Conservation (phyloP, 164 flowering plant genomes). For the Stephania cephalantha region DNA sequence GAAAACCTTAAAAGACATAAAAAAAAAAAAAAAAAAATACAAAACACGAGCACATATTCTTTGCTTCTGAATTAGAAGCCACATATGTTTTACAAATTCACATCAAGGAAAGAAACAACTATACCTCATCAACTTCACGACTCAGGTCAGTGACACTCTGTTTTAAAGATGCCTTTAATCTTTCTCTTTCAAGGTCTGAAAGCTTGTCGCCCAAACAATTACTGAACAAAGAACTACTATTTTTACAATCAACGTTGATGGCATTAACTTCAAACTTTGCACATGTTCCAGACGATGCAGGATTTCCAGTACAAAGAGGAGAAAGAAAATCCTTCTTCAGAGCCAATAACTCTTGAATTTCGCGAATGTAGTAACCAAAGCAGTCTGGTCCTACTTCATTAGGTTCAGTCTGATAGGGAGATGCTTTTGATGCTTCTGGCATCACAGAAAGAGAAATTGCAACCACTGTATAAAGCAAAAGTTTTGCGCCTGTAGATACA, state of each 20-base stretch:
- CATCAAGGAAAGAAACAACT: not conserved
- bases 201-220: conserved; percentile 35
- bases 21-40: not conserved
- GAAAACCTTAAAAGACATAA: not conserved
- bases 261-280: conserved; percentile 9
- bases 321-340: conserved; percentile 29
- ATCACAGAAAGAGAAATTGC: conserved; percentile 4
- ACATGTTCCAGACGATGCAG: conserved; percentile 12
- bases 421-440: conserved; percentile 28
- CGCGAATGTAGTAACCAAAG: conserved; percentile 42
- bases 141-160: conserved; percentile 39
- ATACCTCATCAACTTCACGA: conserved; percentile 72
- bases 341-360: conserved; percentile 38
- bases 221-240: conserved; percentile 25
- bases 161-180: conserved; percentile 40
- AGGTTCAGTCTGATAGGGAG: conserved; percentile 17
- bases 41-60: not conserved
- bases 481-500: not conserved
- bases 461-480: not conserved
- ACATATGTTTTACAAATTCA: not conserved
- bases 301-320: conserved; percentile 15
- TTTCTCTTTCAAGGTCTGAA: conserved; percentile 40
- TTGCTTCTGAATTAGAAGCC: not conserved
- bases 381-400: conserved; percentile 42
- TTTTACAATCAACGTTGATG: not conserved